Conservation (phyloP, 225 moss, liverwort and hornwort species). For the Physcomitrellopsis africana region DNA sequence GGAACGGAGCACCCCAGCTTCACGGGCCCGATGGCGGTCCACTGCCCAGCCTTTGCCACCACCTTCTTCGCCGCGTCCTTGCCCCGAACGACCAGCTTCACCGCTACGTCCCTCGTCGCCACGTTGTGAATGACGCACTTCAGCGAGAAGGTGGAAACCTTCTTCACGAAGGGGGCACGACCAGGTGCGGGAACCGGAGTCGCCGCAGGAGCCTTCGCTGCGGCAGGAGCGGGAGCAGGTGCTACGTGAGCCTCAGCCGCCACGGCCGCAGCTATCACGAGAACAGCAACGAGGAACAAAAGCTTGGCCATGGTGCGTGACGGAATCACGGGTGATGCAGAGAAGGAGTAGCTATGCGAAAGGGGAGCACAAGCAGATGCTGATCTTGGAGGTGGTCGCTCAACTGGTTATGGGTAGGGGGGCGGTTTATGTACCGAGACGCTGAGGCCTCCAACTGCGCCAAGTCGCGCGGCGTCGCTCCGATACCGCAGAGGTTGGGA, state of each 20-base stretch:
- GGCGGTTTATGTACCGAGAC: background rate
- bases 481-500: background rate
- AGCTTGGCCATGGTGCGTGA: constrained; percentile 3
- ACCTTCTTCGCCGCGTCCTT: background rate
- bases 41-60: constrained; percentile 7
- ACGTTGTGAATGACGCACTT: constrained; percentile 19
- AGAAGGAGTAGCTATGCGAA: background rate
- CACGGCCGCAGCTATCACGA: background rate
- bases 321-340: background rate
- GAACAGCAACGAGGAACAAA: background rate
- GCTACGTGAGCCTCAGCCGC: background rate
- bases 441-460: background rate
- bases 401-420: background rate
- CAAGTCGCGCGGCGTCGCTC: background rate
- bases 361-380: background rate
- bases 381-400: background rate
- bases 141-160: background rate
- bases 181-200: background rate
- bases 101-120: background rate
- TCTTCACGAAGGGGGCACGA: background rate
- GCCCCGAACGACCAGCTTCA: background rate
- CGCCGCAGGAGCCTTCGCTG: background rate
- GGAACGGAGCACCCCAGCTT: constrained; percentile 1
- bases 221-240: no score
- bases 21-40: constrained; percentile 18